Percentiles rank a stretch among this genome's conserved stretches.
Evolutionary conservation across 306 rosid species (phyloP).

Genomic region (Adenanthera pavonina): DNA sequence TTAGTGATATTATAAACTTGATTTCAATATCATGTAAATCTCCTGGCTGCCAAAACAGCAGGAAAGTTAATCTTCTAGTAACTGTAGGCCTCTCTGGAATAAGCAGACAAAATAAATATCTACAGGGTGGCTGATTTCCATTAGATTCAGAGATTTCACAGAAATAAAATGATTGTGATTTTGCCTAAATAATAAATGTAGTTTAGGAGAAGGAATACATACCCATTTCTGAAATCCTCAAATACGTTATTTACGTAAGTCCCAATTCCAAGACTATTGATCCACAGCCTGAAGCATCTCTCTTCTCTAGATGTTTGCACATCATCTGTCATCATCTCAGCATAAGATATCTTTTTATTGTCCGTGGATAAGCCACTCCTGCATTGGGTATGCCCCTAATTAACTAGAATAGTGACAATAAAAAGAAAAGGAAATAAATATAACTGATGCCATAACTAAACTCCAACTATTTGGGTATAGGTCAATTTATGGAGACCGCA

Average conservation of each 20-base stretch:
- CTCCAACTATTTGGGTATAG: not conserved
- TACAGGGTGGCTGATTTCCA: slow-evolving; percentile 11
- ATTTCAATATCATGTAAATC: not conserved
- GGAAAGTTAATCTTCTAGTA: not conserved
- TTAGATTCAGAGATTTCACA: not conserved
- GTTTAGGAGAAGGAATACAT: slow-evolving; percentile 35
- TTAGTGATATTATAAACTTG: not conserved
- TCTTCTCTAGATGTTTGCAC: slow-evolving; percentile 93
- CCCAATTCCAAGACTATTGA: slow-evolving; percentile 89
- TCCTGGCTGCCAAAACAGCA: not conserved
- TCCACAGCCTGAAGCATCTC: slow-evolving; percentile 94
- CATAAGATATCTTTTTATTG: slow-evolving; percentile 75
- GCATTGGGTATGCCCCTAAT: slow-evolving; percentile 36
- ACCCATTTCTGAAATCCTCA: slow-evolving; percentile 98
- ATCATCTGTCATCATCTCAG: slow-evolving; percentile 95
- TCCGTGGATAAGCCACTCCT: slow-evolving; percentile 95
- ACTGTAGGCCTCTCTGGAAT: not conserved
- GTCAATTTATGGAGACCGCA: not conserved
- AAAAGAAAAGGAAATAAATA: slow-evolving; percentile 7
- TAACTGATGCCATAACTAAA: not conserved
- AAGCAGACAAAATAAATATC: slow-evolving; percentile 20
- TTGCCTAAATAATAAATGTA: slow-evolving; percentile 18
- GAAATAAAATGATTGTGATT: slow-evolving; percentile 11
- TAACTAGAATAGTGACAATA: slow-evolving; percentile 16
- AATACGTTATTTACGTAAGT: slow-evolving; percentile 76